Percentiles rank a stretch among this genome's conserved stretches.
Conservation (phyloP, 2,329 filamentous ascomycete species). For the Colletotrichum sp. region DNA sequence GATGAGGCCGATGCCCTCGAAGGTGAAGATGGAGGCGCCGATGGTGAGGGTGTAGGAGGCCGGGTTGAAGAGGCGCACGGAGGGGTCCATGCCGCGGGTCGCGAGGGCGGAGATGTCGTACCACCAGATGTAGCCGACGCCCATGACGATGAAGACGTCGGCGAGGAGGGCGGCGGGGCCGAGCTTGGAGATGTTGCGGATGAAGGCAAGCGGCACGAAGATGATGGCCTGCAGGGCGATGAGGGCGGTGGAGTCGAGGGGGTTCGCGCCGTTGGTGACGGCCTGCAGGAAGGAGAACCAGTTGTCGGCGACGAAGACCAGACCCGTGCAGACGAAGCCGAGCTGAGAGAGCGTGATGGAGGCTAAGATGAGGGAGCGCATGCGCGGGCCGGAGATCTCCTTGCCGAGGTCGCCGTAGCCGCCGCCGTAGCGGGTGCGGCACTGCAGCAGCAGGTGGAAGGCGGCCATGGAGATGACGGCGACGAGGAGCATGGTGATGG, state of each 20-base stretch:
- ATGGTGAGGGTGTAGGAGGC: constrained; percentile 72
- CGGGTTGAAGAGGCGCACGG: constrained; percentile 74
- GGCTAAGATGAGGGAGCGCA: constrained; percentile 69
- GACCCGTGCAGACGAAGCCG: constrained; percentile 78
- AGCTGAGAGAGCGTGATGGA: constrained; percentile 79
- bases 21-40: constrained; percentile 86
- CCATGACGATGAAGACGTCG: constrained; percentile 75
- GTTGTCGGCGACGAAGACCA: constrained; percentile 81
- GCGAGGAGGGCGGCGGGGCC: constrained; percentile 72
- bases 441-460: constrained; percentile 75
- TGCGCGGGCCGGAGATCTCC: constrained; percentile 65
- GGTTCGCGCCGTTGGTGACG: constrained; percentile 53
- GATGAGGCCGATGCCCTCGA: constrained; percentile 96
- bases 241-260: constrained; percentile 61
- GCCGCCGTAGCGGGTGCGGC: constrained; percentile 67
- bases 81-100: constrained; percentile 59
- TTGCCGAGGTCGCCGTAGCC: constrained; percentile 78
- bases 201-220: constrained; percentile 71
- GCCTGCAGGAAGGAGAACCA: constrained; percentile 70
- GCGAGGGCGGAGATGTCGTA: constrained; percentile 68
- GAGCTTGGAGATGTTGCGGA: constrained; percentile 78
- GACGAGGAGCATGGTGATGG: constrained; percentile 68
- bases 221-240: constrained; percentile 71
- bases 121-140: constrained; percentile 75
- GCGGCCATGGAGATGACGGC: constrained; percentile 72